phyloP scores from a whole-genome alignment of 2,329 filamentous ascomycete genomes.

The Purpureocillium lavendulum region DNA sequence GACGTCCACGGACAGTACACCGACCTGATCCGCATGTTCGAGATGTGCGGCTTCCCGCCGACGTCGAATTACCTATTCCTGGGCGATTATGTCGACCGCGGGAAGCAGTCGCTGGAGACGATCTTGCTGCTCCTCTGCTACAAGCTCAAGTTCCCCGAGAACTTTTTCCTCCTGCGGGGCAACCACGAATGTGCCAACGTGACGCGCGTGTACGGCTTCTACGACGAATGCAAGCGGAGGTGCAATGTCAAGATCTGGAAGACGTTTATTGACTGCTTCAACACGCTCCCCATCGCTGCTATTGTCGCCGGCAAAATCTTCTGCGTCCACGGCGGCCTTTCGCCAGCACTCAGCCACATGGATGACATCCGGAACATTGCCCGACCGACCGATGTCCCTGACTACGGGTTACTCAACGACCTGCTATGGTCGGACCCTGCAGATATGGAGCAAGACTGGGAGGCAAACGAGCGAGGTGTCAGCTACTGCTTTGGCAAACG shows the following conservation, averaged over 20 bases:
- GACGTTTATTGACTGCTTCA: slow-evolving; percentile 94
- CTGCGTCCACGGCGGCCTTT: slow-evolving; percentile 91
- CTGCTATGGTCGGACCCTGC: slow-evolving; percentile 95
- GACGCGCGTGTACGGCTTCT: slow-evolving; percentile 92
- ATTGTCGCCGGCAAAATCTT: slow-evolving; percentile 98
- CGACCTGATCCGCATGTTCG: slow-evolving; percentile 91
- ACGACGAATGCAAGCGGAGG: slow-evolving; percentile 93
- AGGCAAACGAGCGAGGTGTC: slow-evolving; percentile 91
- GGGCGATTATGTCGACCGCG: slow-evolving; percentile 92
- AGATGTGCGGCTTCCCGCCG: slow-evolving; percentile 96
- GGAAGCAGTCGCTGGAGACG: slow-evolving; percentile 92
- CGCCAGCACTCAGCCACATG: slow-evolving; percentile 90
- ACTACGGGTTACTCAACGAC: slow-evolving; percentile 92
- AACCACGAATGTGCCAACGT: slow-evolving; percentile 98
- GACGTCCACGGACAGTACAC: slow-evolving; percentile 97
- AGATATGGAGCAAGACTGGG: slow-evolving; percentile 97
- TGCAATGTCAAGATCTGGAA: slow-evolving; percentile 99
- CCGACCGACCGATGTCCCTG: slow-evolving; percentile 90
- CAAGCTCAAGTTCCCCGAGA: slow-evolving; percentile 94
- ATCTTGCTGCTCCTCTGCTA: slow-evolving; percentile 90
- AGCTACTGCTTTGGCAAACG: slow-evolving; percentile 99
- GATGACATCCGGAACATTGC: slow-evolving; percentile 96
- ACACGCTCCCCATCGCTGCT: slow-evolving; percentile 88
- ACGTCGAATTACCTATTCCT: slow-evolving; percentile 88
- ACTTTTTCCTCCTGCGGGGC: slow-evolving; percentile 89